A percentile compares a stretch with the other conserved stretches of the same genome.
These are phyloP conservation scores for Cyberlindnera bimundalis DNA, from an alignment of 805 yeast species.

Conservation along the genomic window DNA sequence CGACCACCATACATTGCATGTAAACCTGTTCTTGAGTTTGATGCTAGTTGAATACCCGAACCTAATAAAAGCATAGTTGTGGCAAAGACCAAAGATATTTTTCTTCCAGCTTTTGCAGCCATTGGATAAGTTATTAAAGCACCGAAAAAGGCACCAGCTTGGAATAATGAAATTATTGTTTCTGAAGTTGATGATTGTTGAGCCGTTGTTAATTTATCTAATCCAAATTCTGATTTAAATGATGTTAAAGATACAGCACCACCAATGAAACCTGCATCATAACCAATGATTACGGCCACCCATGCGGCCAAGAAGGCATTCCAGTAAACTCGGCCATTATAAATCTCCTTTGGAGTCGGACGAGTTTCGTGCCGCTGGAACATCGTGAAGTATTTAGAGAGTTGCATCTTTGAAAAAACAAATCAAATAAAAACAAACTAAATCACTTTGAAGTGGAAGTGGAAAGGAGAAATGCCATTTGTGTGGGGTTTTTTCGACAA, in stretches of 20 bases:
- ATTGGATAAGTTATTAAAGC: constrained; percentile 41
- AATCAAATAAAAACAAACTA: too few species aligned
- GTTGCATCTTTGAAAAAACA: constrained; percentile 6
- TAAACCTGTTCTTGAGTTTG: constrained; percentile 31
- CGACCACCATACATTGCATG: constrained; percentile 51
- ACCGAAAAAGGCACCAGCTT: constrained; percentile 52
- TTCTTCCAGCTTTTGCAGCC: constrained; percentile 39
- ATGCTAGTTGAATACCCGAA: constrained; percentile 37
- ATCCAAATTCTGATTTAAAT: constrained; percentile 43
- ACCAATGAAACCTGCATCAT: constrained; percentile 55
- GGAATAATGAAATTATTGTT: constrained; percentile 46
- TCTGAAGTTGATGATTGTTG: constrained; percentile 32
- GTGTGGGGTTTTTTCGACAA: too few species aligned
- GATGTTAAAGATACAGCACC: constrained; percentile 46
- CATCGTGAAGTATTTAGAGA: constrained; percentile 16
- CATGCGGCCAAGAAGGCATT: constrained; percentile 43
- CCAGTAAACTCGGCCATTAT: constrained; percentile 42
- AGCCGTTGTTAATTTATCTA: constrained; percentile 31
- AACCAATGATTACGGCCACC: constrained; percentile 51
- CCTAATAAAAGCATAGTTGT: constrained; percentile 43
- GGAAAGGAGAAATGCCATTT: neutral
- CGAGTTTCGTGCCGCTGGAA: constrained; percentile 21
- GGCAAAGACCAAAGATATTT: constrained; percentile 36
- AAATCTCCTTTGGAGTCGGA: constrained; percentile 40
- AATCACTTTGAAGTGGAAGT: neutral